Conservation (phyloP, 108 stramenopile genomes). For the Nannochloropsis oceanica region DNA sequence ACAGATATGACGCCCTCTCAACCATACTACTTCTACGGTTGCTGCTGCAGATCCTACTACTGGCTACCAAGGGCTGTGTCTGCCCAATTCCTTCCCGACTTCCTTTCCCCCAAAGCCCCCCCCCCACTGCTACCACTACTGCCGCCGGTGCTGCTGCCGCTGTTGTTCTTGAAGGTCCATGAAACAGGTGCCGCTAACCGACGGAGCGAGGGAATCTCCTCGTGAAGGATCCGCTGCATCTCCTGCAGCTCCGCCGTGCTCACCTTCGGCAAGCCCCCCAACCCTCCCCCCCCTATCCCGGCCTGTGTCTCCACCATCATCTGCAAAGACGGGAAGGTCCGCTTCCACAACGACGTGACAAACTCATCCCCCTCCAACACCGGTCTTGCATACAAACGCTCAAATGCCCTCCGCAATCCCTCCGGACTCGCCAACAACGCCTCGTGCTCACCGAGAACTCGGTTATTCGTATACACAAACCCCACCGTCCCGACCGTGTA, state of each 20-base stretch:
- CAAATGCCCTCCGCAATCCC: conserved; percentile 52
- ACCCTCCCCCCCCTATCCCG: conserved; percentile 34
- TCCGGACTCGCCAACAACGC: conserved; percentile 33
- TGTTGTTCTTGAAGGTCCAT: conserved; percentile 2
- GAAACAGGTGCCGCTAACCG: conserved; percentile 54
- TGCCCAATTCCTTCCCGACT: too few relatives aligned
- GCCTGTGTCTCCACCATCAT: conserved; percentile 43
- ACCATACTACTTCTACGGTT: too few relatives aligned
- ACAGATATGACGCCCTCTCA: too few relatives aligned
- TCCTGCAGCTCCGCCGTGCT: conserved; percentile 43
- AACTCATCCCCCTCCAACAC: conserved; percentile 73
- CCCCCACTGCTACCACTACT: too few relatives aligned
- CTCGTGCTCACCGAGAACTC: not conserved
- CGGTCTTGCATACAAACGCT: conserved; percentile 58
- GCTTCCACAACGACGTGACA: conserved; percentile 61
- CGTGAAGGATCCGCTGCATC: conserved; percentile 58
- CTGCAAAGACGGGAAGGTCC: conserved; percentile 51
- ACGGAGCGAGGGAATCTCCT: conserved; percentile 62
- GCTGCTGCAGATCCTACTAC: too few relatives aligned
- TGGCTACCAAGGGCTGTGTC: too few relatives aligned
- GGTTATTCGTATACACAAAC: not conserved
- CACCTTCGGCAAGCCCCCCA: conserved; percentile 41
- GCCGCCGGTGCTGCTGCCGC: too few relatives aligned
- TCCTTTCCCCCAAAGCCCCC: too few relatives aligned
- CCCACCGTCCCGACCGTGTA: not conserved